Percentiles rank a stretch among this genome's conserved stretches.
Evolutionary conservation across 2,329 filamentous ascomycete genomes (phyloP).

Genomic region (Xenosphaeropsis pyriputrescens): DNA sequence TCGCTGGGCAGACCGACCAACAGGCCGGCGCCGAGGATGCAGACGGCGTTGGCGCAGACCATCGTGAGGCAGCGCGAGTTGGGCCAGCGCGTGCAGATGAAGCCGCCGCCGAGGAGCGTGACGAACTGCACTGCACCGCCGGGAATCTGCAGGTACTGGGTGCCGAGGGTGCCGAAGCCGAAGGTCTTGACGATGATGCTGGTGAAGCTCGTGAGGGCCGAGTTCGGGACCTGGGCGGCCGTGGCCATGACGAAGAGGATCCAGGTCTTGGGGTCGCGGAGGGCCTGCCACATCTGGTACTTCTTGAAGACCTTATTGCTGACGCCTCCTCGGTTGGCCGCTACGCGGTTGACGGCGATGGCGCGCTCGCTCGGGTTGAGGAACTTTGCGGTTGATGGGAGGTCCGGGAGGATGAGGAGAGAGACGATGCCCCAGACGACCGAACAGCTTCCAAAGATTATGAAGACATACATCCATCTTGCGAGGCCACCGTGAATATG

Average conservation of each 20-base stretch:
- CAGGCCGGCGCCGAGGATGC: slow-evolving; percentile 34
- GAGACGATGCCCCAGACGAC: slow-evolving; percentile 36
- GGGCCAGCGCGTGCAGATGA: slow-evolving; percentile 34
- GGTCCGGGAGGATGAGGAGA: slow-evolving; percentile 44
- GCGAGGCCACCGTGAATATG: slow-evolving; percentile 34
- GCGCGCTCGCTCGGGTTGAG: slow-evolving; percentile 39
- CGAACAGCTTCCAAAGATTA: slow-evolving; percentile 42
- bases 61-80: slow-evolving; percentile 35
- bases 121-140: slow-evolving; percentile 41
- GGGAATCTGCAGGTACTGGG: slow-evolving; percentile 44
- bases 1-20: slow-evolving; percentile 32
- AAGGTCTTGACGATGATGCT: slow-evolving; percentile 12
- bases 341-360: slow-evolving; percentile 36
- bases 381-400: slow-evolving; percentile 45
- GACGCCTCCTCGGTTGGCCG: slow-evolving; percentile 34
- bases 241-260: slow-evolving; percentile 35
- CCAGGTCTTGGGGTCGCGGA: slow-evolving; percentile 42
- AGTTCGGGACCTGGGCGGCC: slow-evolving; percentile 39
- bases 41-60: slow-evolving; percentile 37
- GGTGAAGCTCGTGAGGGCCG: slow-evolving; percentile 34
- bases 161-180: slow-evolving; percentile 27
- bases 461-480: slow-evolving; percentile 41
- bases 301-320: slow-evolving; percentile 33
- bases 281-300: slow-evolving; percentile 29
- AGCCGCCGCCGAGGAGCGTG: slow-evolving; percentile 32